Conservation (phyloP, 2,329 filamentous ascomycete species). For the Ploettnerulaceae sp. region DNA sequence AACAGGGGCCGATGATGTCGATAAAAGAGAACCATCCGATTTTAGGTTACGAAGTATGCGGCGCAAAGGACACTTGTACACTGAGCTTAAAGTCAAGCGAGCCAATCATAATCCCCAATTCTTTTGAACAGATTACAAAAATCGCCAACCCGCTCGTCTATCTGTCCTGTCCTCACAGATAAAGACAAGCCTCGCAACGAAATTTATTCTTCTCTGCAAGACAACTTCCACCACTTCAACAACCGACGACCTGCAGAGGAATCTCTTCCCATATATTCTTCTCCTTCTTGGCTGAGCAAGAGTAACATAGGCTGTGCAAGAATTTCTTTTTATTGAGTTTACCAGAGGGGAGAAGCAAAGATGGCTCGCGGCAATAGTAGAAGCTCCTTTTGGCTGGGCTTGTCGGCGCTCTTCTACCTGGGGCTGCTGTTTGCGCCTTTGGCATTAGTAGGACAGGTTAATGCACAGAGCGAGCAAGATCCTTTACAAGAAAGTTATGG, state of each 20-base stretch:
- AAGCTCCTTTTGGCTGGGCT: conserved; percentile 68
- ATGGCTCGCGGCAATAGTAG: conserved; percentile 59
- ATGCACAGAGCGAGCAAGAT: conserved; percentile 66
- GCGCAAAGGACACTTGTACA: not conserved
- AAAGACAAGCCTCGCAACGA: conserved; percentile 10
- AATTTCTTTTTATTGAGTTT: conserved; percentile 35
- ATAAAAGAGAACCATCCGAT: not conserved
- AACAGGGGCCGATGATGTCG: too few species aligned
- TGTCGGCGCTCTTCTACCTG: conserved; percentile 90
- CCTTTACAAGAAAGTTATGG: conserved; percentile 66
- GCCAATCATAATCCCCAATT: conserved; percentile 19
- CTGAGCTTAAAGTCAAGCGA: conserved; percentile 18
- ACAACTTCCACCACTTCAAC: conserved; percentile 9
- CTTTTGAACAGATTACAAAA: conserved; percentile 29
- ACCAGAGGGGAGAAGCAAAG: conserved; percentile 8
- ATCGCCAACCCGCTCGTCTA: conserved; percentile 11
- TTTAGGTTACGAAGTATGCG: conserved; percentile 11
- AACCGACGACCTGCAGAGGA: too few species aligned
- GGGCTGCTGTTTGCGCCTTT: conserved; percentile 83
- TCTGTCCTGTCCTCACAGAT: not conserved
- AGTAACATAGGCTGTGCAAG: too few species aligned
- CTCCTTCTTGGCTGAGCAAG: too few species aligned
- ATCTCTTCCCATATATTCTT: too few species aligned
- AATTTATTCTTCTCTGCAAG: conserved; percentile 10
- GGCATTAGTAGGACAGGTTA: conserved; percentile 71